phyloP scores from a whole-genome alignment of 2,329 filamentous ascomycete genomes.

The Phaeophleospora eucalypticola region DNA sequence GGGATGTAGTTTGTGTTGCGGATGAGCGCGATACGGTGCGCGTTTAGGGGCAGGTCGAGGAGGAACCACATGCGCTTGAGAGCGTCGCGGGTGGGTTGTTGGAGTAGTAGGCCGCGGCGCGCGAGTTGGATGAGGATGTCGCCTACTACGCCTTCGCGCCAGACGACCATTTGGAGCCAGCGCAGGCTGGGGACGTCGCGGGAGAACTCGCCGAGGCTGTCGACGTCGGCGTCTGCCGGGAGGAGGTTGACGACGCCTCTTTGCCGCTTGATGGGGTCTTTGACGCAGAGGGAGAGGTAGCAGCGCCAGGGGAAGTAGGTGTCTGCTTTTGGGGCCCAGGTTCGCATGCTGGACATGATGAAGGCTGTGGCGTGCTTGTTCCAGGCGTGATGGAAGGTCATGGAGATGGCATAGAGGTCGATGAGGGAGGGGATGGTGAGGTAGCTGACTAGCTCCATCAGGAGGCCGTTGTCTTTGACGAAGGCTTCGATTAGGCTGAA shows the following conservation, averaged over 20 bases:
- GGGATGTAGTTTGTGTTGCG: conserved; percentile 53
- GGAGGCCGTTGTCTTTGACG: conserved; percentile 45
- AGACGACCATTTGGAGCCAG: conserved; percentile 65
- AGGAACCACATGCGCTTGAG: conserved; percentile 66
- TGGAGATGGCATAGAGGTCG: conserved; percentile 61
- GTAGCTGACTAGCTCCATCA: conserved; percentile 52
- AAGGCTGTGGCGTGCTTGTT: conserved; percentile 57
- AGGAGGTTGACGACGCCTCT: conserved; percentile 17
- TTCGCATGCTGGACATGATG: conserved; percentile 52
- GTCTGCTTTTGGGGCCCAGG: conserved; percentile 54
- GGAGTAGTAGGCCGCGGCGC: conserved; percentile 55
- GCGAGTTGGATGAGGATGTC: conserved; percentile 63
- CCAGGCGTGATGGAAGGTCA: conserved; percentile 58
- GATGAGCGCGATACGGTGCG: conserved; percentile 53
- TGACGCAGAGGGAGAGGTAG: conserved; percentile 55
- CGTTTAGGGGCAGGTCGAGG: conserved; percentile 61
- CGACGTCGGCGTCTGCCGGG: conserved; percentile 12
- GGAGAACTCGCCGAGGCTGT: conserved; percentile 26
- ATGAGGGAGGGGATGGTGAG: conserved; percentile 57
- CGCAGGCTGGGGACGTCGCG: conserved; percentile 59
- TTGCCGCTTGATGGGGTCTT: conserved; percentile 49
- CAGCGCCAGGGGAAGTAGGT: conserved; percentile 58
- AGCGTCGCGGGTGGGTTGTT: too few species aligned
- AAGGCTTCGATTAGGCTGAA: conserved; percentile 36
- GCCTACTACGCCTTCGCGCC: conserved; percentile 52